Evolutionary conservation across 2,329 filamentous ascomycete species (phyloP), one percentile per base, ranked within the genome.

Genomic region (Arthroderma sp.): DNA sequence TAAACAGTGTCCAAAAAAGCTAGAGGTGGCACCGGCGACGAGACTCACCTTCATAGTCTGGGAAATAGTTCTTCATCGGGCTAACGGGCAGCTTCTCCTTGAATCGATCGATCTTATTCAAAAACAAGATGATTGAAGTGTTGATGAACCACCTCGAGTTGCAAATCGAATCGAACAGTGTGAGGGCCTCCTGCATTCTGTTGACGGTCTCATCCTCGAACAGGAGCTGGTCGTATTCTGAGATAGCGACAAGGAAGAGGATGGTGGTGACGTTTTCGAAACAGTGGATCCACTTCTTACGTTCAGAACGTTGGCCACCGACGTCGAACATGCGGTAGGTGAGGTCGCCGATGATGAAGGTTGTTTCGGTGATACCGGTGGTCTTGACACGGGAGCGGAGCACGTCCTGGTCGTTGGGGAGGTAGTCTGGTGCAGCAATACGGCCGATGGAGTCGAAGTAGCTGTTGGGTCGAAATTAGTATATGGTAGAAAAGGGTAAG

Each of bases 241-340:
- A 95, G 66, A 96, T 95, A 74, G 91, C 91, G 64, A 96, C 91
- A 57, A 95, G 77, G 84, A 96, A 96, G 39, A 96, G 86, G 66
- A 96, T 95, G 8, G 91, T 95, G 7, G 90, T 95, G 68, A 96
- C 91, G 67, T 96, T 95, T 78, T 96, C 91, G 74, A 96, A 96
- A 77, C 91, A 95, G 78, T 96, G 91, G 66, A 96, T 96, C 91
- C 91, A 96, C 83, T 96, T 96, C 86, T 96, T 96, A 71, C 91
- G 85, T 76, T 96, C 91, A 5, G 89, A 95, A 71, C 91, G 83
- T 75, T 95, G 91, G 63, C 91, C 91, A 80, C 91, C 91, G 49
- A 96, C 91, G 68, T 96, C 91, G 75, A 95, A 95, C 91, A 96
- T 95, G 64, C 90, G 84, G 78, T 95, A 96, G 58, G 90, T 95